Evolutionary conservation across 805 yeast species (phyloP), one percentile per base, ranked within the genome.

Genomic region (Cephaloascus albidus): DNA sequence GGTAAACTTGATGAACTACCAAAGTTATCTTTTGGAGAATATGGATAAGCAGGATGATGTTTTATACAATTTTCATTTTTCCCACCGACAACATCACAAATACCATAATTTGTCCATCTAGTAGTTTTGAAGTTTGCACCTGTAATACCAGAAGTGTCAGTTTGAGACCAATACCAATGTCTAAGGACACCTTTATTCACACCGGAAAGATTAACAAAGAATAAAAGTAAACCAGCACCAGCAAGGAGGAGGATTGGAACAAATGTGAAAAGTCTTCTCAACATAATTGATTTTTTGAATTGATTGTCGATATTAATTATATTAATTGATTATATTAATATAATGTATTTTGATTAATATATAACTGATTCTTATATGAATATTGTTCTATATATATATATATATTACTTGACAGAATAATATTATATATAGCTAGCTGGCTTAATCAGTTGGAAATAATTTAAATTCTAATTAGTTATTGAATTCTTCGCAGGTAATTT

Each of bases 101-200:
- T 68, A 45, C 81, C 79, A 73, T 90, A 89, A 59, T 76, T 75
- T 10, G 89, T 83, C 96, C 96, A 89, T 50, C 89, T 77, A 3
- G 86, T 66, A 14, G 59, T 54, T 3, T 50, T 40, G 20, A 70
- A 62, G 41, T 68, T 63, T 2, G 77, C 70, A 34, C 61, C 57
- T 47, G 68, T 40, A 42, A 81, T 74, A 33, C 56, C 61, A 3
- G 73, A 53, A 37, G 96, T 87, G 51, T 79, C 81, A 20, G 87
- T 95, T 53, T 77, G 68, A 33, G 89, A 54, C 89, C 93, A 87
- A 63, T 82, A 88, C 60, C 86, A 83, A 43, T 69, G 61, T 51
- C 74, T 72, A 51, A 86, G 56, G 4, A 82, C 74, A 40, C 54
- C 50, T 34, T 76, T 68, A 33, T 60, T 52, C 14, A 70, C 58